Evolutionary conservation across 1,284 basidiomycete species (phyloP), one percentile per base, ranked within the genome.

Genomic region (Ceratobasidium theobromae): DNA sequence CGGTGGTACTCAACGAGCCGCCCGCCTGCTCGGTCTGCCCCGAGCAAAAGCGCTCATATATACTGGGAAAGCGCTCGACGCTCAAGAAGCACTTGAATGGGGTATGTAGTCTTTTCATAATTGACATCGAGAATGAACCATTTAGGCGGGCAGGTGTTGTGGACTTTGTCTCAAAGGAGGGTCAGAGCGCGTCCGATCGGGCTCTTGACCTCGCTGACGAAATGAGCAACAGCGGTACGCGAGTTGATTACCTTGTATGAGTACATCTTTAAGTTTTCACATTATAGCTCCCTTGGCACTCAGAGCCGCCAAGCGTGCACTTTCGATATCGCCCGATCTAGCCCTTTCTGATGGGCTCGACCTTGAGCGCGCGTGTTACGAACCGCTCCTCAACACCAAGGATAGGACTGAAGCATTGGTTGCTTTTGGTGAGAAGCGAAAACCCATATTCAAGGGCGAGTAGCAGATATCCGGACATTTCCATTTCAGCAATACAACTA

Each of bases 1-100:
- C n/a, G 93, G 94, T 1, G 94, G 94, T 1, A 98, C 95, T 0
- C 93, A 95, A 73, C 83, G 95, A 35, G 82, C 91, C 18, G 87
- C 92, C 1, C 85, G 92, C 46, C 77, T 97, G 21, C 77, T 98
- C 9, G 95, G 95, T 0, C 76, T 87, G 21, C 82, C 92, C 43
- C 89, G 86, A 74, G 88, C 95, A 4, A 98, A 97, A 76, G 91
- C 95, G 72, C 79, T 95, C 41, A 90, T 95, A 66, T 94, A 89
- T 74, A 91, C 90, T 1, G 89, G 87, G 5, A 81, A 86, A 5
- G 77, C 83, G 62, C 75, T 95, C 55, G 81, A 79, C 21, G 87
- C 86, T 0, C 65, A 75, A 1, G 86, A 97, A 73, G 93, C 94
- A 2, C 77, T 86, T 65, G 81, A 87, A 33, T 86, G 86, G 77